Conservation (phyloP, 495 filamentous ascomycete species). For the Monascus purpureus region DNA sequence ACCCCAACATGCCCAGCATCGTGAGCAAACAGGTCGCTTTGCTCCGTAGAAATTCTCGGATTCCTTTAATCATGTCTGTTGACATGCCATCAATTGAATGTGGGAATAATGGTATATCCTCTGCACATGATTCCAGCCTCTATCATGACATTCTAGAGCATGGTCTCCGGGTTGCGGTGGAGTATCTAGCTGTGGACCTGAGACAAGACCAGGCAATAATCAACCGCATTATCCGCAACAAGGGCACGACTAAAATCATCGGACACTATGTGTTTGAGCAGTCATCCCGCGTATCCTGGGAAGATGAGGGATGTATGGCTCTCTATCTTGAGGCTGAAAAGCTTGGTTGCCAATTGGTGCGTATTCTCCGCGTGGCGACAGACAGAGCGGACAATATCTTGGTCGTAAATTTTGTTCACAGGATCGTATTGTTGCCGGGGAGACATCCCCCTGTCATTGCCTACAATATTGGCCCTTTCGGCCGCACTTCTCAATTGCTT, state of each 20-base stretch:
- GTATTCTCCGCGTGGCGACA: slow-evolving; percentile 48
- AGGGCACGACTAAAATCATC: slow-evolving; percentile 62
- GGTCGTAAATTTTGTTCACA: slow-evolving; percentile 40
- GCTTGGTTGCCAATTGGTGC: slow-evolving; percentile 57
- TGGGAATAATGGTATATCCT: slow-evolving; percentile 13
- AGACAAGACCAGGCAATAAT: slow-evolving; percentile 30
- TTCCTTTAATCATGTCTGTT: slow-evolving; percentile 58
- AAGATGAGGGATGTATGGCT: slow-evolving; percentile 39
- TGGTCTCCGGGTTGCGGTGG: slow-evolving; percentile 56
- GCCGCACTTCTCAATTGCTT: slow-evolving; percentile 52
- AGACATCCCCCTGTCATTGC: slow-evolving; percentile 45
- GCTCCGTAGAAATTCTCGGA: slow-evolving; percentile 41
- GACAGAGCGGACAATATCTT: slow-evolving; percentile 43
- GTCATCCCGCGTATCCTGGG: slow-evolving; percentile 42
- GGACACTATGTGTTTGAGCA: slow-evolving; percentile 46
- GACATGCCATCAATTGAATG: slow-evolving; percentile 32
- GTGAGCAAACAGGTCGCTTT: slow-evolving; percentile 31
- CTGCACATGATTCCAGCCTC: slow-evolving; percentile 3
- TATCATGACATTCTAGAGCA: slow-evolving; percentile 43
- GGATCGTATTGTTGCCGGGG: slow-evolving; percentile 24
- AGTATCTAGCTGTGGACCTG: slow-evolving; percentile 58
- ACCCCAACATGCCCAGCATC: slow-evolving; percentile 26
- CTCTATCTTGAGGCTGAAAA: slow-evolving; percentile 42
- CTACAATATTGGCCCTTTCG: slow-evolving; percentile 57
- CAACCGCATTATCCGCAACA: slow-evolving; percentile 31